Evolutionary conservation across 192 early-diverging fungal genomes (phyloP), one percentile per base, ranked within the genome.

Genomic region (Gigaspora rosea): DNA sequence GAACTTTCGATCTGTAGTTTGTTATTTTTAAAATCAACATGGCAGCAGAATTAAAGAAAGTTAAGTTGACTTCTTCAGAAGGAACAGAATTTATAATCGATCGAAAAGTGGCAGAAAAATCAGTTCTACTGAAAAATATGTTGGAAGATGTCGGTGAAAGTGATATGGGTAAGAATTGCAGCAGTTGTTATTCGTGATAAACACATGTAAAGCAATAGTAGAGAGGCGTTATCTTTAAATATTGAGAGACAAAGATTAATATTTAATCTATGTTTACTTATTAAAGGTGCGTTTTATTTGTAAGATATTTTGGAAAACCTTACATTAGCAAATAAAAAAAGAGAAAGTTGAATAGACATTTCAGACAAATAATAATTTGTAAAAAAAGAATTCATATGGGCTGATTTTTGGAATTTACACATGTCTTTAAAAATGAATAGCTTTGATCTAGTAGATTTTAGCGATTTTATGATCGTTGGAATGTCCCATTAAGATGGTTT

Each of bases 121-220:
- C 90, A 61, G 80, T 92, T 67, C 86, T 94, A 51, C 82, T 94
- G 68, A 90, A 92, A 65, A 91, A 92, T 82, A 93, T 94, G 92
- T 83, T 94, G 13, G 92, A 92, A 69, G 92, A 94, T 84, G 87
- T 92, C 73, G 92, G 88, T 35, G 91, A 92, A 41, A 80, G 81
- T 64, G 86, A 86, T 65, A 76, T 82, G 78, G 78, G 82, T 83
- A 80, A 33, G 61, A 27, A 12, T 50, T 67, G 5, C n/a, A 52
- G 32, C 35, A 20, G 27, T 46, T 15, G 16, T 57, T 57, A 57
- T 41, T 41, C 41, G 41, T 41, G 41, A 41, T 41, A n/a, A n/a
- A 41, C 41, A 41, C 41, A 41, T 27, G 27, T 41, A 41, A 41
- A 41, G 7, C 41, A 41, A 41, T 41, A 41, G 41, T 41, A 41